Percentiles rank a stretch among this genome's conserved stretches.
phyloP scores from a whole-genome alignment of 2,329 filamentous ascomycete species.

The Verticillium longisporum region DNA sequence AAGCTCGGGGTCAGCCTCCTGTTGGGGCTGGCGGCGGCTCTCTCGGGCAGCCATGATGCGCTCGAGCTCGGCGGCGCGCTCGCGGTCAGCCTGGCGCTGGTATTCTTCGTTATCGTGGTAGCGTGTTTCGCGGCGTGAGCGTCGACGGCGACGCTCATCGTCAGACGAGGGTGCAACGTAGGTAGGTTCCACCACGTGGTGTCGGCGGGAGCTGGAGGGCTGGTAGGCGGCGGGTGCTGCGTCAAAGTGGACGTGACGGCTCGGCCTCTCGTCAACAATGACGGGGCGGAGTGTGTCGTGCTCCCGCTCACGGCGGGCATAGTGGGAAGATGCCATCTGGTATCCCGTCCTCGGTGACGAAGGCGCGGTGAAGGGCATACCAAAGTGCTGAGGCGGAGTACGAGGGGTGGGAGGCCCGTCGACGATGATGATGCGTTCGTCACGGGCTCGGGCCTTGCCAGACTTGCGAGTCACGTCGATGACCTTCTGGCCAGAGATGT shows the following conservation, averaged over 20 bases:
- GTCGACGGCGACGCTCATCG: conserved; percentile 13
- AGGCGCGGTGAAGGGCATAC: conserved; percentile 31
- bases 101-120: conserved; percentile 14
- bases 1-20: conserved; percentile 13
- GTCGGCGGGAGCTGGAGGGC: conserved; percentile 3
- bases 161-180: conserved; percentile 20
- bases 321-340: conserved; percentile 13
- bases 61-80: background rate
- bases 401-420: conserved; percentile 37
- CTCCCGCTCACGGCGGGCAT: conserved; percentile 13
- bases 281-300: conserved; percentile 21
- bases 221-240: conserved; percentile 15
- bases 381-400: conserved; percentile 36
- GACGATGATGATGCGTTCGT: conserved; percentile 37
- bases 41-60: background rate
- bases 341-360: conserved; percentile 24
- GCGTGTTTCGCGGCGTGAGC: background rate
- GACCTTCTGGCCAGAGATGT: background rate
- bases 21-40: background rate
- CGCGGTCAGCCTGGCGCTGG: background rate
- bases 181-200: conserved; percentile 19
- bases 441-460: conserved; percentile 14
- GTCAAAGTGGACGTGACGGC: conserved; percentile 27
- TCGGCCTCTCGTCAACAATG: conserved; percentile 29
- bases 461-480: conserved; percentile 4